phyloP scores from a whole-genome alignment of 1,139 yeast genomes.

The Yamadazyma buinensis region DNA sequence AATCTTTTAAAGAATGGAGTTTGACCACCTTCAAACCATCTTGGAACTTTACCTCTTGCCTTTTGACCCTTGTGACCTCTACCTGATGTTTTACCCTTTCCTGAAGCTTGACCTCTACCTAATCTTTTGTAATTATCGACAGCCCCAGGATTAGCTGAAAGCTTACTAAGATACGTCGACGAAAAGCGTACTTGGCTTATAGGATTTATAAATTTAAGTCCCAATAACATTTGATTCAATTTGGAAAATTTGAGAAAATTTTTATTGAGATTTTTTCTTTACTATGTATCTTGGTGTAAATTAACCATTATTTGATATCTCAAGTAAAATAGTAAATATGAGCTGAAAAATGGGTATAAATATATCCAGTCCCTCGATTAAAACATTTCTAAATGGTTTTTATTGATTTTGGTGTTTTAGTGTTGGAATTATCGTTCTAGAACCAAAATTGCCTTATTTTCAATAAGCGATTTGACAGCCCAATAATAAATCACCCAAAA shows the following conservation, averaged over 20 bases:
- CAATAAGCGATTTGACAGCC: no score
- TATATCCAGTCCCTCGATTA: no score
- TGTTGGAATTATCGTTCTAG: no score
- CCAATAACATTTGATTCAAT: neutral
- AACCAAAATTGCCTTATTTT: no score
- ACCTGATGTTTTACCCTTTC: conserved; percentile 90
- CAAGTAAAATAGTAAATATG: no score
- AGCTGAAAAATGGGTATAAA: no score
- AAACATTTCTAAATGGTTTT: no score
- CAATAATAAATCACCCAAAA: no score
- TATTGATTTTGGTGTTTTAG: no score
- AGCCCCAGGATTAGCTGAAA: conserved; percentile 41
- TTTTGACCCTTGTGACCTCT: conserved; percentile 99
- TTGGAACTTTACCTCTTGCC: conserved; percentile 86
- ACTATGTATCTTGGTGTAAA: no score
- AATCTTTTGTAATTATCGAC: conserved; percentile 57
- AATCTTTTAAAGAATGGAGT: conserved; percentile 87
- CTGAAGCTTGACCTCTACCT: conserved; percentile 97
- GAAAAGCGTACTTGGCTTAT: conserved; percentile 4
- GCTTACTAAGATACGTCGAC: conserved; percentile 31
- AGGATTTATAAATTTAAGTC: neutral
- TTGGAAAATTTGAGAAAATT: conserved; percentile 2
- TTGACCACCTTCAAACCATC: conserved; percentile 99
- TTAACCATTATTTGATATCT: no score
- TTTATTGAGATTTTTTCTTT: conserved; percentile 1